Evolutionary conservation across 805 yeast species (phyloP), one percentile per base, ranked within the genome.

Genomic region (Lipomyces japonicus): DNA sequence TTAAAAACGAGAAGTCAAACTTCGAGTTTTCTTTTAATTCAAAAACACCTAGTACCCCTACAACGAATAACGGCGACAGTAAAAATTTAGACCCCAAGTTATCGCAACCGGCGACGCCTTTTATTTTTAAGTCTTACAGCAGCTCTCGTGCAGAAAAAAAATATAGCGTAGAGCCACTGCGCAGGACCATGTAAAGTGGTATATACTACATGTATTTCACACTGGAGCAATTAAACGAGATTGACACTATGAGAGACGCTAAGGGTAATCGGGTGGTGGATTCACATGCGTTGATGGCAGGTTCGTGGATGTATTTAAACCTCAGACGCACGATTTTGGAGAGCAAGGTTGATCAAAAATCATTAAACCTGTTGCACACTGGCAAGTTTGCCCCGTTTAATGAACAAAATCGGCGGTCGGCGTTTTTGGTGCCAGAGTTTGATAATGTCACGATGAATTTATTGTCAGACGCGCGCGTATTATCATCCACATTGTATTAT

Each of bases 391-490:
- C 52, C 2, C 21, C 19, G 25, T 21, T 31, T 16, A 41, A 43
- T 25, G 9, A 23, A 12, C 18, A 30, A 3, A 45, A 41, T 18
- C 16, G 45, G 28, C 41, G 42, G 24, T n/a, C 46, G 16, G 44
- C 48, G 12, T 48, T 42, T 18, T 18, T 44, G 10, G 51, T 53
- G 30, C 58, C 80, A 1, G 62, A 68, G 10, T 73, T 68, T 44
- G 79, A 76, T 55, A 78, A 73, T 41, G 76, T 79, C 0, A 57
- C 75, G 12, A 69, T 73, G n/a, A n/a, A n/a, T n/a, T n/a, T n/a
- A n/a, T n/a, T n/a, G n/a, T n/a, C n/a, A 10, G 80, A 77, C 0
- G 61, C 74, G 3, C 77, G 78, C 2, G 63, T 69, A 2, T 64
- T 64, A 12, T 55, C 75, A 5, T 67, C 31, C 5, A 23, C 32